A percentile compares a stretch with the other conserved stretches of the same genome.
Conservation (phyloP, 2,329 filamentous ascomycete species). For the Neophaeococcomyces aloes region DNA sequence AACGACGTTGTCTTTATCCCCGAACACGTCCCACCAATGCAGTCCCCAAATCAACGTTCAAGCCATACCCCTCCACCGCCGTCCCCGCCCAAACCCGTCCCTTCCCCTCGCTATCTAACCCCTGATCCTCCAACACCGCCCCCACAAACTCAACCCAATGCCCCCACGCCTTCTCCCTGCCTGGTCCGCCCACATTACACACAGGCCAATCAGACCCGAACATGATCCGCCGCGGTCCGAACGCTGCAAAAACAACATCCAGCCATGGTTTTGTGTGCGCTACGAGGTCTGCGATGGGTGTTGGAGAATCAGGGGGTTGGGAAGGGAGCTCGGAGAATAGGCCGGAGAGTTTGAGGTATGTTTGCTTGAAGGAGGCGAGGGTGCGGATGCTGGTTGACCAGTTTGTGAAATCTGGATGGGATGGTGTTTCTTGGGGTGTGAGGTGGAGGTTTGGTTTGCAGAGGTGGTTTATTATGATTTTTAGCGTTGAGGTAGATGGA, state of each 20-base stretch:
- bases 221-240: constrained; percentile 60
- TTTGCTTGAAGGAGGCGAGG: constrained; percentile 52
- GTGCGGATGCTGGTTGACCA: constrained; percentile 61
- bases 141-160: constrained; percentile 66
- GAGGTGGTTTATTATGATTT: constrained; percentile 70
- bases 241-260: constrained; percentile 58
- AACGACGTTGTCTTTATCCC: too few species aligned
- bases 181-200: constrained; percentile 58
- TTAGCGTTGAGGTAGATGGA: constrained; percentile 48
- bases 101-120: constrained; percentile 50
- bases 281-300: constrained; percentile 47
- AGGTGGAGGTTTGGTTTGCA: constrained; percentile 73
- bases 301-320: constrained; percentile 25
- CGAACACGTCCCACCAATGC: too few species aligned
- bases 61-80: constrained; percentile 57
- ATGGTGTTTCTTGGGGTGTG: constrained; percentile 14
- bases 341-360: constrained; percentile 91
- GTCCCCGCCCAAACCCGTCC: constrained; percentile 62
- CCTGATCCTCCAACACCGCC: constrained; percentile 43
- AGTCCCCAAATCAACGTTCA: constrained; percentile 3
- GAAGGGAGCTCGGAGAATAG: constrained; percentile 66
- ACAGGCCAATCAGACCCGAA: constrained; percentile 93
- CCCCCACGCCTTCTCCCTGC: constrained; percentile 54
- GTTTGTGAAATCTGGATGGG: constrained; percentile 49
- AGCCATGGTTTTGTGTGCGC: constrained; percentile 59